Conservation (phyloP, 805 yeast species). For the Saturnispora dispora region DNA sequence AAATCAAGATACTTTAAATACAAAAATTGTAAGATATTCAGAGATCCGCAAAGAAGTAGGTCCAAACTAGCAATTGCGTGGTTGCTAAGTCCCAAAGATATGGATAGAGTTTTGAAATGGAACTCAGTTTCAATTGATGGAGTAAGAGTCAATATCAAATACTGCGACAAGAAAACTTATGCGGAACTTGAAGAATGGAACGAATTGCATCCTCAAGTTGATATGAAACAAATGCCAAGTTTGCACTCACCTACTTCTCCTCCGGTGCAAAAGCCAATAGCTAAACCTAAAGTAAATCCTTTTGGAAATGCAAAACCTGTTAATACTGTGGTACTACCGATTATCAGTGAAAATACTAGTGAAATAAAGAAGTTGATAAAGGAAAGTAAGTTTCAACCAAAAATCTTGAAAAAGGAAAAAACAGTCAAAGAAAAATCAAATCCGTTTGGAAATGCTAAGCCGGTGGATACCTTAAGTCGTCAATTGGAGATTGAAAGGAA, state of each 20-base stretch:
- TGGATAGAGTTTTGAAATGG: slow-evolving; percentile 55
- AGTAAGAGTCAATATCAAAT: slow-evolving; percentile 26
- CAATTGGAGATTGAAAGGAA: slow-evolving; percentile 53
- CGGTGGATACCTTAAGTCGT: slow-evolving; percentile 66
- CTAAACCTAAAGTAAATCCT: slow-evolving; percentile 42
- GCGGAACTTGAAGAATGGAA: slow-evolving; percentile 24
- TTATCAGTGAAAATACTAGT: slow-evolving; percentile 13
- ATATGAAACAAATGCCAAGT: background rate
- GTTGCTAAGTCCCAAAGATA: slow-evolving; percentile 39
- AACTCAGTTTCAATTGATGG: slow-evolving; percentile 40
- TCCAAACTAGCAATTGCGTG: slow-evolving; percentile 60
- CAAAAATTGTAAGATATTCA: slow-evolving; percentile 49
- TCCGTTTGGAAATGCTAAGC: slow-evolving; percentile 82
- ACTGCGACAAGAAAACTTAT: slow-evolving; percentile 33
- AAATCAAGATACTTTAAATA: slow-evolving; percentile 51
- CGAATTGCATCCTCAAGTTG: slow-evolving; percentile 16
- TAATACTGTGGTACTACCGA: slow-evolving; percentile 9
- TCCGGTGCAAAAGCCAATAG: background rate
- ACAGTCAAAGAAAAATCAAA: slow-evolving; percentile 26
- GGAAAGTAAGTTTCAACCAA: background rate
- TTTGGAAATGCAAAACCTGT: slow-evolving; percentile 78
- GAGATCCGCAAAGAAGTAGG: slow-evolving; percentile 26
- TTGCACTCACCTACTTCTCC: background rate
- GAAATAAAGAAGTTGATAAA: slow-evolving; percentile 6
- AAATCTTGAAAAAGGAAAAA: background rate